phyloP scores from a whole-genome alignment of 1,284 basidiomycete species.

The Cryptococcus amylolentus region DNA sequence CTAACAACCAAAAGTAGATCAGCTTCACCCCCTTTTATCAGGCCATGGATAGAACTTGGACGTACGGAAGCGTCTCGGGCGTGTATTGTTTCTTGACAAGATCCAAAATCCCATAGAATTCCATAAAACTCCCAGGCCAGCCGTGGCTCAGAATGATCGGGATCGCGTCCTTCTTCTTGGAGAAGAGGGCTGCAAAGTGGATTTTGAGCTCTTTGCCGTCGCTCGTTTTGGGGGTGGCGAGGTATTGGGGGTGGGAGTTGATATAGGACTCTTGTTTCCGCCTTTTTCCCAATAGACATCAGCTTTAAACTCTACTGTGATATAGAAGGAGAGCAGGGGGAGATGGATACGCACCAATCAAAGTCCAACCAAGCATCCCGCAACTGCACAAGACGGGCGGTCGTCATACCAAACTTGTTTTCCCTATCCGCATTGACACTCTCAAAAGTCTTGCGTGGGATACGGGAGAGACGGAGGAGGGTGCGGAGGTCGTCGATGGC shows the following conservation, averaged over 20 bases:
- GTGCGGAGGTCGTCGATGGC: conserved; percentile 34
- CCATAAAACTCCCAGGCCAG: conserved; percentile 44
- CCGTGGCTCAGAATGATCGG: conserved; percentile 46
- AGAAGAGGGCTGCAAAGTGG: conserved; percentile 42
- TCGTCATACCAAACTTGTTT: conserved; percentile 19
- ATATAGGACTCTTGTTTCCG: conserved; percentile 26
- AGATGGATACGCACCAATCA: conserved; percentile 21
- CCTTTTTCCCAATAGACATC: conserved; percentile 12
- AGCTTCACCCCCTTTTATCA: too few species aligned
- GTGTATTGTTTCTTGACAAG: conserved; percentile 24
- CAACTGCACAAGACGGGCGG: conserved; percentile 19
- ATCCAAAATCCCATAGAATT: conserved; percentile 38
- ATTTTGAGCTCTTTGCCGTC: conserved; percentile 25
- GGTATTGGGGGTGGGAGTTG: conserved; percentile 28
- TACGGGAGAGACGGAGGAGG: conserved; percentile 22
- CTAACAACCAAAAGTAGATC: neutral
- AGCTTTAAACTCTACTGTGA: neutral
- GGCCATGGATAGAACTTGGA: too few species aligned
- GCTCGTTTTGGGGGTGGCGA: conserved; percentile 25
- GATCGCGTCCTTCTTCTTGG: conserved; percentile 29
- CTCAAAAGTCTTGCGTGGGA: conserved; percentile 35
- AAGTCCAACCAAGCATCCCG: conserved; percentile 19
- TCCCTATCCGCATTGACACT: conserved; percentile 15
- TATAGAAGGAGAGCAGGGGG: too few species aligned
- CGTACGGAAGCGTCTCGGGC: conserved; percentile 27